phyloP scores from a whole-genome alignment of 441 rosid genomes.

The Mallotus japonicus region DNA sequence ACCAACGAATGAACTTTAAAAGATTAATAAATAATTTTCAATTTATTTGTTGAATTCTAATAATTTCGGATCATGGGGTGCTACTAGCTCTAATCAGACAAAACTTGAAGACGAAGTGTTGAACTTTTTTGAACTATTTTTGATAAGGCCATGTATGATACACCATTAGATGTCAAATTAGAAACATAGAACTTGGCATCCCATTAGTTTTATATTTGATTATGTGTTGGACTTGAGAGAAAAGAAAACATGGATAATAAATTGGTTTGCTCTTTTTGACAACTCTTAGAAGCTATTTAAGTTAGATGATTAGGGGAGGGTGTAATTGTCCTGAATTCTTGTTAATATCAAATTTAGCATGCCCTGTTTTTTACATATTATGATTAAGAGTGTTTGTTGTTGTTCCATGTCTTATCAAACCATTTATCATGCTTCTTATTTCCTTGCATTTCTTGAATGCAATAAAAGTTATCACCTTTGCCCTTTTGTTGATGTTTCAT shows the following conservation, averaged over 20 bases:
- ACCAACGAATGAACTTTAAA: neutral
- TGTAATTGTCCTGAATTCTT: neutral
- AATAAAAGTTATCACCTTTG: neutral
- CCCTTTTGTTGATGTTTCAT: neutral
- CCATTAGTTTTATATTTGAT: too few relatives aligned
- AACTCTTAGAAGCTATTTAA: neutral
- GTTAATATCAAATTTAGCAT: neutral
- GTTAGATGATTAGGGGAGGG: neutral
- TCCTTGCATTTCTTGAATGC: neutral
- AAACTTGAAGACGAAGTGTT: neutral
- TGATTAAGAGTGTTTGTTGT: neutral
- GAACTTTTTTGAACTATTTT: constrained; percentile 1
- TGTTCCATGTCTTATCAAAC: neutral
- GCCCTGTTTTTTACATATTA: neutral
- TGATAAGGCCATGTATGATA: neutral
- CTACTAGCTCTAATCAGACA: neutral
- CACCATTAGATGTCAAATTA: neutral
- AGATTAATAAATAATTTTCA: neutral
- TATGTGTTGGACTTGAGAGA: neutral
- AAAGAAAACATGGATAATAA: neutral
- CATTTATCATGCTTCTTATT: neutral
- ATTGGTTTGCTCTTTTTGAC: neutral
- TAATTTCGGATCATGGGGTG: neutral
- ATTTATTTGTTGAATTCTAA: neutral
- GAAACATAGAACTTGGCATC: too few relatives aligned